Base-by-base conservation (phyloP, 83 land plant genomes). In the Picea abies region DNA sequence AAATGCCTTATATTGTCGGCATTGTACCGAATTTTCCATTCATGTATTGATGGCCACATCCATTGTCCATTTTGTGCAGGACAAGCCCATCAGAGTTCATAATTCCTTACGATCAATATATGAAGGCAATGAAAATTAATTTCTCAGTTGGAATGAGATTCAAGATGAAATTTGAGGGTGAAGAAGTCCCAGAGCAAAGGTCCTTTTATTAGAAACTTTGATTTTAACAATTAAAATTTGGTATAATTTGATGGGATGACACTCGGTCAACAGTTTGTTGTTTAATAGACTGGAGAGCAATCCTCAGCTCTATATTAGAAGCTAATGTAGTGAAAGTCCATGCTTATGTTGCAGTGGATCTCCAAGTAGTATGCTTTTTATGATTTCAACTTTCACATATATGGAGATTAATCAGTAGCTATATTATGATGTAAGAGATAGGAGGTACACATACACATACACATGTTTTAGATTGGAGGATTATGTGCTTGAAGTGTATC, bases 151-250 rank as follows among this genome's bases (percentile, higher is more conserved):
- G 99, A 20, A 92, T 91, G 91, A 88, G 99, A 60, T 96, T 98
- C 84, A 94, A 92, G 85, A 98, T 96, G 99, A 89, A 91, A 85
- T 93, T 96, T 86, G 99, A 98, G 85, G 92, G 99, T 52, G 99
- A 96, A 87, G 99, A 98, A 75, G 91, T 96, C 60, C 93, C 99
- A 2, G 98, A 97, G 83, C 93, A 97, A 89, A 93, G 97, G 99
- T 98, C 83, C 64, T 85, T 20, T 16, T 22, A 44, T 81, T 47
- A 23, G 11, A 49, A 23, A 47, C 60, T 75, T 75, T 22, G 58
- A 47, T 44, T 37, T 71, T 2, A 71, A 56, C 15, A 56, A 56
- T 12, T 11, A 56, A 39, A 71, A 71, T 19, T 6, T 39, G 22
- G 49, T 39, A n/a, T 71, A 71, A 49, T 75, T 75, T 75, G n/a